phyloP scores from a whole-genome alignment of 108 stramenopile species.

The Fragilariopsis cylindrus region DNA sequence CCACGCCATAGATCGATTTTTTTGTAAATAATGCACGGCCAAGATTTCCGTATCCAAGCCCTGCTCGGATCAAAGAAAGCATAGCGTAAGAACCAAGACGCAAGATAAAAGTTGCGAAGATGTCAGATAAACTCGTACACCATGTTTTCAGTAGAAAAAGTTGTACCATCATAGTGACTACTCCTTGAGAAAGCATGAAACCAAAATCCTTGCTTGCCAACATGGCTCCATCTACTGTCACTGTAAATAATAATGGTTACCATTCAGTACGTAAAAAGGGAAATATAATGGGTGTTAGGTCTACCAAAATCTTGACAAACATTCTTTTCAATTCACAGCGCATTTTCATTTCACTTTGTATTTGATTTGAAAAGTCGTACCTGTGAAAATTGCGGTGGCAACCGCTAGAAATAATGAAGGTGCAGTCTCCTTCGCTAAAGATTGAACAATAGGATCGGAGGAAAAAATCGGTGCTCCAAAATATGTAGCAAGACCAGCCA shows the following conservation, averaged over 20 bases:
- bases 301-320: not conserved
- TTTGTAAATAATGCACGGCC: constrained; percentile 36
- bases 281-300: not conserved
- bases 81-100: constrained; percentile 61
- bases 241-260: constrained; percentile 4
- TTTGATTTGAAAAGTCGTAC: not conserved
- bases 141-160: constrained; percentile 43
- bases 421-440: constrained; percentile 52
- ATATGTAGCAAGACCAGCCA: constrained; percentile 41
- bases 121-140: constrained; percentile 36
- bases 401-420: constrained; percentile 71
- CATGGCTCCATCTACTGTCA: constrained; percentile 78
- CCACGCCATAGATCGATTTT: not conserved
- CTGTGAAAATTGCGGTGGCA: constrained; percentile 56
- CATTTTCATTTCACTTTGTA: not conserved
- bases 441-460: constrained; percentile 60
- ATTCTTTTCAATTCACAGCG: not conserved
- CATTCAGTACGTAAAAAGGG: constrained; percentile 3
- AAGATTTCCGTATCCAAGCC: constrained; percentile 49
- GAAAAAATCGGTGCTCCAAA: constrained; percentile 66
- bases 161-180: constrained; percentile 58
- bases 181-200: constrained; percentile 64
- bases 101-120: constrained; percentile 64
- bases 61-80: constrained; percentile 35
- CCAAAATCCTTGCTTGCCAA: constrained; percentile 80